Evolutionary conservation across 345 rosid genomes (phyloP), one percentile per base, ranked within the genome.

Genomic region (Acer yangbiense): DNA sequence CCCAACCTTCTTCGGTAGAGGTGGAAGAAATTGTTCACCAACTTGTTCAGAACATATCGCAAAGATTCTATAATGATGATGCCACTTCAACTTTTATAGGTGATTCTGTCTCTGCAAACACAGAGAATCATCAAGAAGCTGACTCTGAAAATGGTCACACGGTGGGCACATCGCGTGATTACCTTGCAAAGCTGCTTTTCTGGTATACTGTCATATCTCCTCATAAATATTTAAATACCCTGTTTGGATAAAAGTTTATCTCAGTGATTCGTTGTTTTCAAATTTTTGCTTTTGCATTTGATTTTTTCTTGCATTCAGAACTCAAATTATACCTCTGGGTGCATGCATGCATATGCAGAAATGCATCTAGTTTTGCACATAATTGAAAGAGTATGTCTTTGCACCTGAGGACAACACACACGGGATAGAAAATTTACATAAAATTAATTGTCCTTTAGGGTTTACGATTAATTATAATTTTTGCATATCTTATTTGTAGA

Each of bases 171-270:
- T 90, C 96, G 16, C 89, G 98, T 9, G 99, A 93, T 86, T 90
- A 95, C 79, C 91, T 95, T 23, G 99, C 99, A 1, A 95, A 89
- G 85, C 89, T 95, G 77, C 98, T 92, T 78, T 93, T 95, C 91
- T 95, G 98, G 99, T 95, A 82, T 11, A 79, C 78, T 6, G 23
- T 72, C 43, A 62, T 80, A 43, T 65, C 6, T 67, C 50, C 52
- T 62, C 43, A 48, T 60, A 52, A 57, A 71, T 18, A 21, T 46
- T 63, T 65, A 29, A 57, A 18, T 23, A 14, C 17, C 39, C 50
- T 23, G 4, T 32, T 21, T 18, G 68, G 20, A n/a, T 39, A 1
- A 0, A 29, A 75, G 48, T 27, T 62, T 21, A 18, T 71, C 43
- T 11, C 9, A 20, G 11, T 9, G 13, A 8, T 64, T 64, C 39